Evolutionary conservation across 164 flowering plant species (phyloP).

Genomic region (Stephania cephalantha): DNA sequence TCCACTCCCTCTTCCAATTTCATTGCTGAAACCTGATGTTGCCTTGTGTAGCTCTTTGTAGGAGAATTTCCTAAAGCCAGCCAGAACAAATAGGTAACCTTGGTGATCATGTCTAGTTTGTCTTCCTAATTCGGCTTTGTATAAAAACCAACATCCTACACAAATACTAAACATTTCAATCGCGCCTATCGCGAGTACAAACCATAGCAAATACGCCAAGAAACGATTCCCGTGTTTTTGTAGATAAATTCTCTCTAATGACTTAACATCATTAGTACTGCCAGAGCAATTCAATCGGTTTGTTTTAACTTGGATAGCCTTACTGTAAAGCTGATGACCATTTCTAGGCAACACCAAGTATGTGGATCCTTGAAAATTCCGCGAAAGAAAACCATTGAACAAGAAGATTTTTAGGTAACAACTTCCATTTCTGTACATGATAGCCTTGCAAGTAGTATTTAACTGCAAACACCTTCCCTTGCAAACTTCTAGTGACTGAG

Average conservation of each 20-base stretch:
- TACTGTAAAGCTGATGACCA: not conserved
- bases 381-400: conserved; percentile 22
- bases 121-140: not conserved
- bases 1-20: conserved; percentile 24
- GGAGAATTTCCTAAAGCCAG: conserved; percentile 22
- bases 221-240: not conserved
- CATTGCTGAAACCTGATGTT: conserved; percentile 16
- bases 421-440: conserved; percentile 6
- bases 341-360: conserved; percentile 17
- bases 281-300: not conserved
- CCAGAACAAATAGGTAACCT: conserved; percentile 10
- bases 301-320: not conserved
- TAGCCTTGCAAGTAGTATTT: conserved; percentile 15
- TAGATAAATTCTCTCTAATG: not conserved
- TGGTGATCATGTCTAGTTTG: not conserved
- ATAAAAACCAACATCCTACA: conserved; percentile 13
- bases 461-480: conserved; percentile 16
- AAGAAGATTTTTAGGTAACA: conserved; percentile 4
- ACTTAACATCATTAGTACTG: not conserved
- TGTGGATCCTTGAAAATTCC: conserved; percentile 4
- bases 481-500: conserved; percentile 15
- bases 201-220: conserved; percentile 11
- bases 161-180: conserved; percentile 11
- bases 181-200: conserved; percentile 9
- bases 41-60: conserved; percentile 26